Conservation (phyloP, 2,329 filamentous ascomycete genomes). For the Ophiostoma montium region DNA sequence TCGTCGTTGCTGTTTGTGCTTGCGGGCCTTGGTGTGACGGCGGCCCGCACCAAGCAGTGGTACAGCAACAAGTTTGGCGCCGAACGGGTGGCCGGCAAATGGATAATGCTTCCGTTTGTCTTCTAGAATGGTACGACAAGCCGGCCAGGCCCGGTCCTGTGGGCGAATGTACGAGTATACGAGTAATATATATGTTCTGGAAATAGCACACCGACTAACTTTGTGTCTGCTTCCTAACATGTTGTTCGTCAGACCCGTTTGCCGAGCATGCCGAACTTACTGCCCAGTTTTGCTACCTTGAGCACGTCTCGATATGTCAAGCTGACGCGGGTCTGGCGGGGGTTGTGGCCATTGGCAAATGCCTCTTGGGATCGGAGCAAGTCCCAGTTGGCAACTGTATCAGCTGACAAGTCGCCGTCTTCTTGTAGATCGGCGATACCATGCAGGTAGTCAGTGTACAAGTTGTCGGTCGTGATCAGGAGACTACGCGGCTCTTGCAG, state of each 20-base stretch:
- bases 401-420: slow-evolving; percentile 49
- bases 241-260: slow-evolving; percentile 17
- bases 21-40: slow-evolving; percentile 71
- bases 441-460: slow-evolving; percentile 61
- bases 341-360: slow-evolving; percentile 37
- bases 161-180: no score
- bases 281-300: slow-evolving; percentile 61
- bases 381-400: slow-evolving; percentile 59
- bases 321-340: slow-evolving; percentile 50
- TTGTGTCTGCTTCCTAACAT: background rate
- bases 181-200: no score
- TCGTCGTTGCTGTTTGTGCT: slow-evolving; percentile 59
- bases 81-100: slow-evolving; percentile 46
- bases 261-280: slow-evolving; percentile 39
- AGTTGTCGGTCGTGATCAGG: slow-evolving; percentile 52
- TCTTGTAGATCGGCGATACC: slow-evolving; percentile 54
- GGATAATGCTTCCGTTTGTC: slow-evolving; percentile 63
- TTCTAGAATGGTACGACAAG: slow-evolving; percentile 28
- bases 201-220: no score
- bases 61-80: slow-evolving; percentile 62
- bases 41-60: slow-evolving; percentile 64
- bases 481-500: slow-evolving; percentile 76
- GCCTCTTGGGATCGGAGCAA: slow-evolving; percentile 38
- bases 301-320: slow-evolving; percentile 78
- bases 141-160: no score